These are phyloP conservation scores for Fusarium decemcellulare DNA, from an alignment of 2,329 filamentous ascomycete species.

Conservation along the genomic window DNA sequence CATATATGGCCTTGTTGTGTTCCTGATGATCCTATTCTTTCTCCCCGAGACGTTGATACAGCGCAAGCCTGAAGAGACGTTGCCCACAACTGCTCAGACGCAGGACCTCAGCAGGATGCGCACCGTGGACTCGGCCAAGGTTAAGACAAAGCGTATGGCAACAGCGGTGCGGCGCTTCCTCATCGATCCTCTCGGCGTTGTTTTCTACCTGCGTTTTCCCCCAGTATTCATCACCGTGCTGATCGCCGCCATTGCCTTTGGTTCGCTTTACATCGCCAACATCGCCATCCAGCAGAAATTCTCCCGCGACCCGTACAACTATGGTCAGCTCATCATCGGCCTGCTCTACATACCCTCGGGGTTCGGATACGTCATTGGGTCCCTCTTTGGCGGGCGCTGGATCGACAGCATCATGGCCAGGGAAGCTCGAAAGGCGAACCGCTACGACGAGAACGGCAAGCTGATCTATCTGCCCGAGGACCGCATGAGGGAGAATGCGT, in stretches of 20 bases:
- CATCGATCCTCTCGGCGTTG: slow-evolving; percentile 79
- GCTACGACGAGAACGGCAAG: slow-evolving; percentile 76
- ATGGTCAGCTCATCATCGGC: slow-evolving; percentile 77
- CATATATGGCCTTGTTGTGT: slow-evolving; percentile 75
- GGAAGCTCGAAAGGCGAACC: slow-evolving; percentile 77
- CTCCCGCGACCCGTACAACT: slow-evolving; percentile 76
- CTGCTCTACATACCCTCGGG: slow-evolving; percentile 84
- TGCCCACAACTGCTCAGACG: slow-evolving; percentile 1
- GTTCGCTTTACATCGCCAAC: slow-evolving; percentile 82
- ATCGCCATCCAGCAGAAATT: slow-evolving; percentile 83
- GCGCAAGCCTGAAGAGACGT: slow-evolving; percentile 41
- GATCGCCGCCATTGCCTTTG: slow-evolving; percentile 82
- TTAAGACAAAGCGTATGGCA: slow-evolving; percentile 68
- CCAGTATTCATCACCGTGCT: slow-evolving; percentile 80
- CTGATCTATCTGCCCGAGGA: slow-evolving; percentile 83
- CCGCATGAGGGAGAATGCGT: slow-evolving; percentile 86
- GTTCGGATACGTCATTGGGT: slow-evolving; percentile 79
- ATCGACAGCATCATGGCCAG: slow-evolving; percentile 86
- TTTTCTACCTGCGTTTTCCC: slow-evolving; percentile 81
- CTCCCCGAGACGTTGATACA: slow-evolving; percentile 76
- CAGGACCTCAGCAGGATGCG: slow-evolving; percentile 62
- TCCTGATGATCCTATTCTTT: slow-evolving; percentile 70
- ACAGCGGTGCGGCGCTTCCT: slow-evolving; percentile 72
- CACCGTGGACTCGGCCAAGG: slow-evolving; percentile 73
- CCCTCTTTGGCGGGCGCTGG: slow-evolving; percentile 81